phyloP scores from a whole-genome alignment of 108 stramenopile species.

The Conticribra weissflogii region DNA sequence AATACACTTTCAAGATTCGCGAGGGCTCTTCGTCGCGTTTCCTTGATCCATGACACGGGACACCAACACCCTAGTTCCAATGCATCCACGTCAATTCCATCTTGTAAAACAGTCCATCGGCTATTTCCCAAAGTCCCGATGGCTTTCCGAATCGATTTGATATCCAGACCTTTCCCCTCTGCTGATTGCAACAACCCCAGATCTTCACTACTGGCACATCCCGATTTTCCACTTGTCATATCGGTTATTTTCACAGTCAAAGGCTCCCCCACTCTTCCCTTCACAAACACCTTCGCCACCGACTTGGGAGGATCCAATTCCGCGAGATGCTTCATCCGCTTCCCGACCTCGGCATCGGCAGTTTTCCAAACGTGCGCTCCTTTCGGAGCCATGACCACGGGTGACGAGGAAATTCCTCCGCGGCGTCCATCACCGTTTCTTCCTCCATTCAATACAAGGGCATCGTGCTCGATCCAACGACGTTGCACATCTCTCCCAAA shows the following conservation, averaged over 20 bases:
- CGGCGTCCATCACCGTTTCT: no score
- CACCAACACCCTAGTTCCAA: constrained; percentile 64
- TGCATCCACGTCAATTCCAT: constrained; percentile 42
- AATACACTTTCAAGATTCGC: constrained; percentile 34
- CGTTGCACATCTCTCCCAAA: constrained; percentile 58
- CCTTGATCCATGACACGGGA: constrained; percentile 63
- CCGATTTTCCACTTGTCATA: constrained; percentile 38
- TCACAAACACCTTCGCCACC: constrained; percentile 40
- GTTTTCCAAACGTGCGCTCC: constrained; percentile 81
- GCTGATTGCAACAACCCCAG: constrained; percentile 50
- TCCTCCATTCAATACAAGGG: constrained; percentile 27
- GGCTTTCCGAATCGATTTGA: constrained; percentile 56
- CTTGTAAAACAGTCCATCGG: constrained; percentile 31
- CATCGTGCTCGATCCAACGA: constrained; percentile 58
- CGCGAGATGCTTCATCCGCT: constrained; percentile 57
- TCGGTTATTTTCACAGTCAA: constrained; percentile 47
- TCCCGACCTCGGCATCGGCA: constrained; percentile 62
- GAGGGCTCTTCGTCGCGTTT: constrained; percentile 59
- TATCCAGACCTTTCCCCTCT: constrained; percentile 36
- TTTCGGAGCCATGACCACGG: constrained; percentile 49
- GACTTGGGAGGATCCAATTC: constrained; percentile 39
- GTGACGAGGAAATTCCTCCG: constrained; percentile 2
- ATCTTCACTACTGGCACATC: constrained; percentile 22
- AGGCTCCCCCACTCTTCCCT: constrained; percentile 47
- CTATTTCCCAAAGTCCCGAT: constrained; percentile 73